Conservation (phyloP, 2,329 filamentous ascomycete genomes). For the Stagonosporopsis vannaccii region DNA sequence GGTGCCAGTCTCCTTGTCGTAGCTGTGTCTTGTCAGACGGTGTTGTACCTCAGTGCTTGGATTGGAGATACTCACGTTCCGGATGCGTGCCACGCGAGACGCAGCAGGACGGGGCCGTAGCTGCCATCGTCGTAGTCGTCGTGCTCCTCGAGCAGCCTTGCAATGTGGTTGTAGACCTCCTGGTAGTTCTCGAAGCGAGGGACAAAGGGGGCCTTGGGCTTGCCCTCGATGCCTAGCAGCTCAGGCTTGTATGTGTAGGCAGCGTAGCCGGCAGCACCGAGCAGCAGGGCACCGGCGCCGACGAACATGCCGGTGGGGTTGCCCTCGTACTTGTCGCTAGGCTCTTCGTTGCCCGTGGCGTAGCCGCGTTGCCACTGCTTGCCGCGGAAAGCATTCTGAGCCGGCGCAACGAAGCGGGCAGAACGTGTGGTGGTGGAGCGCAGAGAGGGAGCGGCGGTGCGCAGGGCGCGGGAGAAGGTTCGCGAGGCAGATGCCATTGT, state of each 20-base stretch:
- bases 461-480: constrained; percentile 51
- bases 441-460: constrained; percentile 53
- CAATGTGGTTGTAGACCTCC: constrained; percentile 90
- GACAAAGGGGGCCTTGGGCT: constrained; percentile 63
- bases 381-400: constrained; percentile 70
- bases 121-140: constrained; percentile 97
- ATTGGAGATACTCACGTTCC: constrained; percentile 66
- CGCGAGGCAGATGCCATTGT: constrained; percentile 48
- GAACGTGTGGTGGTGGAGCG: constrained; percentile 66
- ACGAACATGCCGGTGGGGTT: constrained; percentile 50
- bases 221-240: constrained; percentile 48
- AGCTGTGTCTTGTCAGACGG: constrained; percentile 53
- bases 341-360: constrained; percentile 65
- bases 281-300: constrained; percentile 42
- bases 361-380: constrained; percentile 82
- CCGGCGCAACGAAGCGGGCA: constrained; percentile 64
- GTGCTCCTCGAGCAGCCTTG: constrained; percentile 80
- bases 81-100: constrained; percentile 92
- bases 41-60: not conserved
- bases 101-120: constrained; percentile 89
- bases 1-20: constrained; percentile 84
- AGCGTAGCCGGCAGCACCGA: constrained; percentile 39
- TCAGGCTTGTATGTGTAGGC: constrained; percentile 64
- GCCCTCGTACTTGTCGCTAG: constrained; percentile 56
- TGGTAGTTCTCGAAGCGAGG: constrained; percentile 90